phyloP scores from a whole-genome alignment of 2,329 filamentous ascomycete species.

The Arachnomyces sp. region DNA sequence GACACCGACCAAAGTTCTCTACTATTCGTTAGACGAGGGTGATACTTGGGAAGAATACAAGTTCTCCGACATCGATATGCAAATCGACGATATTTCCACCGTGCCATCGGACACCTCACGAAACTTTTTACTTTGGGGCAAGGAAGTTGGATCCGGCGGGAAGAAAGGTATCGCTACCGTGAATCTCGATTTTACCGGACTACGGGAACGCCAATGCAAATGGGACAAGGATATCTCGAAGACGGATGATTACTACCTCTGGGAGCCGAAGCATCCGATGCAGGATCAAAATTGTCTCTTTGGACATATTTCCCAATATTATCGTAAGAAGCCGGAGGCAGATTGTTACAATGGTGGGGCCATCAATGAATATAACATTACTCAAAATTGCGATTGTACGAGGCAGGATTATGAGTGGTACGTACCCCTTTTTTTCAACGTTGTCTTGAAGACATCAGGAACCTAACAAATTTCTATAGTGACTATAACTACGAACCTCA shows the following conservation, averaged over 20 bases:
- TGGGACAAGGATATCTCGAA: constrained; percentile 55
- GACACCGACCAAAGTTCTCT: constrained; percentile 58
- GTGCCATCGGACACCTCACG: constrained; percentile 81
- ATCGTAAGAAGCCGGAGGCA: constrained; percentile 74
- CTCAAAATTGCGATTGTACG: constrained; percentile 72
- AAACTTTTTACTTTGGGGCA: constrained; percentile 87
- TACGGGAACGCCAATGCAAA: constrained; percentile 66
- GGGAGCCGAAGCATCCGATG: constrained; percentile 78
- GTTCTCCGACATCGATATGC: constrained; percentile 65
- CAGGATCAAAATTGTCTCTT: constrained; percentile 73
- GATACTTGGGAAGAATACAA: constrained; percentile 66
- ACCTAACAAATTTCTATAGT: constrained; percentile 36
- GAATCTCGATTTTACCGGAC: constrained; percentile 81
- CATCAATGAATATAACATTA: constrained; percentile 61
- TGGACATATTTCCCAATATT: constrained; percentile 79
- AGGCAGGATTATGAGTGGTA: constrained; percentile 89
- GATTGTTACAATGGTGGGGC: constrained; percentile 75
- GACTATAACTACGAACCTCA: constrained; percentile 90
- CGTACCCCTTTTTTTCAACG: constrained; percentile 24
- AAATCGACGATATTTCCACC: constrained; percentile 75
- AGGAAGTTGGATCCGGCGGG: constrained; percentile 38
- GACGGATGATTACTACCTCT: constrained; percentile 68
- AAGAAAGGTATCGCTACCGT: constrained; percentile 57
- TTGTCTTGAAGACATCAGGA: constrained; percentile 1
- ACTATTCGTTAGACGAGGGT: constrained; percentile 77